These are phyloP conservation scores for Nemania diffusa DNA, from an alignment of 2,329 filamentous ascomycete genomes.

Conservation along the genomic window DNA sequence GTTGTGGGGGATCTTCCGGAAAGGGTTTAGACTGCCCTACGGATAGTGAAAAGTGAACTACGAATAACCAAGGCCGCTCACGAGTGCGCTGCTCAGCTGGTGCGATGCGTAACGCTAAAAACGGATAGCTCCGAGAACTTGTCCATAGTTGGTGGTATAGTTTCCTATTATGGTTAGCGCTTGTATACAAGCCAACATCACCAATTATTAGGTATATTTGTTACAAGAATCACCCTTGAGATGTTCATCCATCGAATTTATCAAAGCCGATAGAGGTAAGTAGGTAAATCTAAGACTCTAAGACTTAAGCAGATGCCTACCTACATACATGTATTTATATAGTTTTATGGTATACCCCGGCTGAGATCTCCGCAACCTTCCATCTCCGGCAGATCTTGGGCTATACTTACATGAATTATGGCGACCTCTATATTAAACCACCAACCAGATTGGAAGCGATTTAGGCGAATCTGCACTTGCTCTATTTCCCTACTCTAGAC, in stretches of 20 bases:
- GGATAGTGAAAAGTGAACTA: too few relatives aligned
- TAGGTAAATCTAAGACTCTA: too few relatives aligned
- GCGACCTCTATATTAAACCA: conserved; percentile 22
- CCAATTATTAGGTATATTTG: too few relatives aligned
- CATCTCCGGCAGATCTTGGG: conserved; percentile 12
- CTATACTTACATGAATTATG: conserved; percentile 4
- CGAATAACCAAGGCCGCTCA: too few relatives aligned
- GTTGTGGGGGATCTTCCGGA: too few relatives aligned
- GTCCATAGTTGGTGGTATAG: neutral
- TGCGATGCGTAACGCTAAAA: neutral
- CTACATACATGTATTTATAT: neutral
- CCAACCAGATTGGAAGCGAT: conserved; percentile 10
- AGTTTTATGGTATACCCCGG: neutral
- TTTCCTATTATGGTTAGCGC: neutral
- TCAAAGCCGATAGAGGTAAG: too few relatives aligned
- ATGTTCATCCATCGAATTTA: too few relatives aligned
- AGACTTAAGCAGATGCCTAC: too few relatives aligned
- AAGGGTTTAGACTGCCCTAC: too few relatives aligned
- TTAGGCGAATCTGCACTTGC: conserved; percentile 24
- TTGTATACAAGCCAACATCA: too few relatives aligned
- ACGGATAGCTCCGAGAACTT: neutral
- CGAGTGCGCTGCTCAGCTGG: conserved; percentile 29
- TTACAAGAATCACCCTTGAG: too few relatives aligned
- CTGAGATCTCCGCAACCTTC: neutral
- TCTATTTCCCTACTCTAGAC: neutral